These are phyloP conservation scores for Pythium monospermum DNA, from an alignment of 352 stramenopile genomes.

Conservation along the genomic window DNA sequence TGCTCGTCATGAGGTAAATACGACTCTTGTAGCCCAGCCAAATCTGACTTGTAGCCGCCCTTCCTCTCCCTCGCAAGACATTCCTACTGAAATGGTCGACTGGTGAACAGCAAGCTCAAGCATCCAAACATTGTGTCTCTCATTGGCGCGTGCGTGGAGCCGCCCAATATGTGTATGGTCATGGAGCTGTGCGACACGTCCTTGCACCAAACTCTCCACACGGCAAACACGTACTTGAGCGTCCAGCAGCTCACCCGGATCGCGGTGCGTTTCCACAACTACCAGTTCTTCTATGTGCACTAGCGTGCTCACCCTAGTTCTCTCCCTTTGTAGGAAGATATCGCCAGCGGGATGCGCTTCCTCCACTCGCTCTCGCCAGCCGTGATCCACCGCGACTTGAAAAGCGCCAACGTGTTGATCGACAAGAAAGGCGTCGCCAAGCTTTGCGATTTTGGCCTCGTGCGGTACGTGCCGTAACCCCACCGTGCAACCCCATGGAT, in stretches of 20 bases:
- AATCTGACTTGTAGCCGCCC: too few relatives aligned
- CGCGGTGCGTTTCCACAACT: slow-evolving; percentile 21
- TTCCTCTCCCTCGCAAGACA: too few relatives aligned
- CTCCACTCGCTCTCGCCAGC: slow-evolving; percentile 73
- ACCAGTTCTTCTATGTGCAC: too few relatives aligned
- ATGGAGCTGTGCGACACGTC: slow-evolving; percentile 76
- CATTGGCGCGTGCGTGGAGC: slow-evolving; percentile 66
- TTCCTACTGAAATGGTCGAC: background rate
- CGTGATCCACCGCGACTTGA: slow-evolving; percentile 90
- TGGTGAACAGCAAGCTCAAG: slow-evolving; percentile 36
- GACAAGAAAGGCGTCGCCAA: slow-evolving; percentile 70
- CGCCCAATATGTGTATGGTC: slow-evolving; percentile 76
- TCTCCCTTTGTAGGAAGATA: slow-evolving; percentile 36
- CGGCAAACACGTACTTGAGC: slow-evolving; percentile 43
- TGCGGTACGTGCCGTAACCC: slow-evolving; percentile 28
- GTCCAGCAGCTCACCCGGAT: slow-evolving; percentile 47
- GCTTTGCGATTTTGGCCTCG: slow-evolving; percentile 91
- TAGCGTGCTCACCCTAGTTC: background rate
- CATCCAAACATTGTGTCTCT: slow-evolving; percentile 76
- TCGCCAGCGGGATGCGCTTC: slow-evolving; percentile 85
- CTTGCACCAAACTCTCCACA: slow-evolving; percentile 59
- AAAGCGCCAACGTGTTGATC: slow-evolving; percentile 87
- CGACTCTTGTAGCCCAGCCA: slow-evolving; percentile 9
- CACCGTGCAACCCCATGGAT: background rate
- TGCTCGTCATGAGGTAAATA: slow-evolving; percentile 86